These are phyloP conservation scores for Rubia yunnanensis DNA, from an alignment of 257 asterid species.

Conservation along the genomic window DNA sequence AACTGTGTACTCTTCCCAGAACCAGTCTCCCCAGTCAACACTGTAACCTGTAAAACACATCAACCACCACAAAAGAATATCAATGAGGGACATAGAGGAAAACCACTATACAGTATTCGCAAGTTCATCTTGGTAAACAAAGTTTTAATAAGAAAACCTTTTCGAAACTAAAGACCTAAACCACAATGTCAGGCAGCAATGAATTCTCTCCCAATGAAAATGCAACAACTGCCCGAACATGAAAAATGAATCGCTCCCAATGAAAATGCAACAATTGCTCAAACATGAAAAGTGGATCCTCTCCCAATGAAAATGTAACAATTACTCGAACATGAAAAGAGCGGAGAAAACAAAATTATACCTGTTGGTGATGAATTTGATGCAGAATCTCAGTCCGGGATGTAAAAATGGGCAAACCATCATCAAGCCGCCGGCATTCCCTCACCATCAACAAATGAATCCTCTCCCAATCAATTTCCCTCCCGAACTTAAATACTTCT, in stretches of 20 bases:
- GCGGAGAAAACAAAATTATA: slow-evolving; percentile 1
- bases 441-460: slow-evolving; percentile 54
- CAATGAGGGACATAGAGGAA: neutral
- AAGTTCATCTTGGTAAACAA: neutral
- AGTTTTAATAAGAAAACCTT: neutral
- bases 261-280: neutral
- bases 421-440: slow-evolving; percentile 72
- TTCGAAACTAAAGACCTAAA: neutral
- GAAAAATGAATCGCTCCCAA: no score
- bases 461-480: slow-evolving; percentile 48
- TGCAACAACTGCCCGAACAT: no score
- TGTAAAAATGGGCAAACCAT: slow-evolving; percentile 76
- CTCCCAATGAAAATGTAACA: neutral
- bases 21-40: slow-evolving; percentile 90
- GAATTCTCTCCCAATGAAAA: neutral
- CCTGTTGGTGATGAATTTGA: slow-evolving; percentile 63
- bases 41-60: slow-evolving; percentile 45
- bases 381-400: slow-evolving; percentile 40
- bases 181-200: neutral
- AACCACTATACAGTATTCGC: neutral
- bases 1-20: slow-evolving; percentile 96
- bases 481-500: slow-evolving; percentile 30
- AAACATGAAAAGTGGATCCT: neutral
- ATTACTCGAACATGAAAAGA: neutral
- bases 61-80: neutral